phyloP scores from a whole-genome alignment of 148 eudicot species.

The Salicornia ramosissima region DNA sequence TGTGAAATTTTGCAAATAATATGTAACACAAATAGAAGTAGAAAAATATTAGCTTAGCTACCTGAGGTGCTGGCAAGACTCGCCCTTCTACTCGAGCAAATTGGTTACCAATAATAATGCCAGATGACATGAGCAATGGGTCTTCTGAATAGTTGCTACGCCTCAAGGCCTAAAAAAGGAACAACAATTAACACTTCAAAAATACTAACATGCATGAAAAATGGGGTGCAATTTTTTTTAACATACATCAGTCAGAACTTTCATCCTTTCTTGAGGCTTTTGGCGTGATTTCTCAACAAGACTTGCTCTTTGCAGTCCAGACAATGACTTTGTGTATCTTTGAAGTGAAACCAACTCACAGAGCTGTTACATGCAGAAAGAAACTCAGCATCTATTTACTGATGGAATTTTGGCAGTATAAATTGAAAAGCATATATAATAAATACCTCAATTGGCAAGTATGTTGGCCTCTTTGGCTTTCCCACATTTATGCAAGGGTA shows the following conservation, averaged over 20 bases:
- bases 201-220: background rate
- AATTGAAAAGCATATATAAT: no score
- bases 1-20: no score
- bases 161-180: conserved; percentile 30
- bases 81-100: conserved; percentile 42
- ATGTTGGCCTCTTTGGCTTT: conserved; percentile 60
- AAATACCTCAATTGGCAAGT: conserved; percentile 60
- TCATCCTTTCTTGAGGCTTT: conserved; percentile 44
- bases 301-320: conserved; percentile 36
- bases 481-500: conserved; percentile 73
- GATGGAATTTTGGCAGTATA: no score
- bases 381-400: background rate
- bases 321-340: conserved; percentile 49
- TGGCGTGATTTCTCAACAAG: conserved; percentile 41
- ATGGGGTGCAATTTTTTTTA: background rate
- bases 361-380: conserved; percentile 22
- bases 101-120: conserved; percentile 29
- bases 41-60: conserved; percentile 6
- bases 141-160: conserved; percentile 37
- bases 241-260: conserved; percentile 35
- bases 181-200: background rate
- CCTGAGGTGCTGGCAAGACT: conserved; percentile 41
- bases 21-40: no score
- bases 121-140: conserved; percentile 37
- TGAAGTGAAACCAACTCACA: conserved; percentile 39